phyloP scores from a whole-genome alignment of 2,329 filamentous ascomycete species.

The Fusarium sp. region DNA sequence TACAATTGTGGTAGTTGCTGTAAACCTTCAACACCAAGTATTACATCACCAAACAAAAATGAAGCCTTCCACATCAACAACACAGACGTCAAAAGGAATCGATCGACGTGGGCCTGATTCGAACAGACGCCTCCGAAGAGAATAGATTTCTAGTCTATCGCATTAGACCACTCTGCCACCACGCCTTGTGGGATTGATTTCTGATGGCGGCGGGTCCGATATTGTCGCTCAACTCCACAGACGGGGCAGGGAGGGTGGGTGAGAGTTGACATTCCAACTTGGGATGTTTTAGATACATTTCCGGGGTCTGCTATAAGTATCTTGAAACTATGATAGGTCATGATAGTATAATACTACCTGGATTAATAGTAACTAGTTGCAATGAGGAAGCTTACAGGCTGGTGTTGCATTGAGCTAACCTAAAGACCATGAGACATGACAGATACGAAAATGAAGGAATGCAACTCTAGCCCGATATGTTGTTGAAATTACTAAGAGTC shows the following conservation, averaged over 20 bases:
- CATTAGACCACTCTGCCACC: slow-evolving; percentile 47
- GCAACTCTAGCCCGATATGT: background rate
- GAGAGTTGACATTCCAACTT: background rate
- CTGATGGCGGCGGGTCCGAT: accelerated
- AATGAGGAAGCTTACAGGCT: background rate
- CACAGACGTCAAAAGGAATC: slow-evolving; percentile 9
- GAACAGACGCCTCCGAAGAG: slow-evolving; percentile 45
- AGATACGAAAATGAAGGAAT: background rate
- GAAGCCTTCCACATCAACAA: background rate
- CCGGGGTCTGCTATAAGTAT: background rate
- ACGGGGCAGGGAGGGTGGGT: background rate
- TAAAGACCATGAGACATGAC: background rate
- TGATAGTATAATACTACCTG: background rate
- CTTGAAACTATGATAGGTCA: background rate
- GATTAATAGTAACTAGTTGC: background rate
- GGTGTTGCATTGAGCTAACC: background rate
- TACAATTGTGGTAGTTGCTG: background rate
- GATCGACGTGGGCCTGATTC: slow-evolving; percentile 44
- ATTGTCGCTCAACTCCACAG: background rate
- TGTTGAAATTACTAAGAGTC: background rate
- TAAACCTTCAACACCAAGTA: background rate
- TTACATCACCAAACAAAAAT: slow-evolving; percentile 1
- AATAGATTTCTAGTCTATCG: slow-evolving; percentile 47
- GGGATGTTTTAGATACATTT: background rate
- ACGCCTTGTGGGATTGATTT: slow-evolving; percentile 32